Percentiles rank a stretch among this genome's conserved stretches.
Evolutionary conservation across 345 rosid species (phyloP).

Genomic region (Garcia nutans): DNA sequence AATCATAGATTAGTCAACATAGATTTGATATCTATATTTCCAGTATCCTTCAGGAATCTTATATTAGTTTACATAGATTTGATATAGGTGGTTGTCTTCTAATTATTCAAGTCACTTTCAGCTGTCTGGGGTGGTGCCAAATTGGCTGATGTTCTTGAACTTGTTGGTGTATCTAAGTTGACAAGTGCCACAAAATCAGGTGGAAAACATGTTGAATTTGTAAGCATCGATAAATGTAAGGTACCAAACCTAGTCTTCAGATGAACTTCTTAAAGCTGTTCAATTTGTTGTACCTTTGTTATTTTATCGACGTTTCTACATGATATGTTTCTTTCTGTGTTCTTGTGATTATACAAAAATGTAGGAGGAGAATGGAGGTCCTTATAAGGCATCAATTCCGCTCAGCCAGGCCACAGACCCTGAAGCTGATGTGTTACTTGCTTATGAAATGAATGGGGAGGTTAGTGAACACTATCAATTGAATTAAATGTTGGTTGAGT

Average conservation of each 20-base stretch:
- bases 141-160: slow-evolving; percentile 81
- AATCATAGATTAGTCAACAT: not conserved
- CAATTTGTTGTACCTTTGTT: not conserved
- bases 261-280: not conserved
- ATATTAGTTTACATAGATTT: not conserved
- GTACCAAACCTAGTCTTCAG: slow-evolving; percentile 31
- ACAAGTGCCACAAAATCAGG: slow-evolving; percentile 52
- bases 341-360: slow-evolving; percentile 6
- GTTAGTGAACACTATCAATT: slow-evolving; percentile 36
- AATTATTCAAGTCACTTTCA: slow-evolving; percentile 32
- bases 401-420: slow-evolving; percentile 82
- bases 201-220: slow-evolving; percentile 91
- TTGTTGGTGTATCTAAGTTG: slow-evolving; percentile 68
- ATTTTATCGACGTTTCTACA: not conserved
- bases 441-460: slow-evolving; percentile 98
- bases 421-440: slow-evolving; percentile 91
- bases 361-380: slow-evolving; percentile 99
- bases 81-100: slow-evolving; percentile 10
- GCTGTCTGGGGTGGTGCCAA: slow-evolving; percentile 90
- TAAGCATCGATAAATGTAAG: slow-evolving; percentile 94
- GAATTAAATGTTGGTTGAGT: not conserved
- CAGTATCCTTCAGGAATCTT: not conserved
- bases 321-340: not conserved
- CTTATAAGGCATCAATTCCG: slow-evolving; percentile 93
- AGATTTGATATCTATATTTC: not conserved